phyloP scores from a whole-genome alignment of 306 rosid genomes.

The Dryas alaskensis region DNA sequence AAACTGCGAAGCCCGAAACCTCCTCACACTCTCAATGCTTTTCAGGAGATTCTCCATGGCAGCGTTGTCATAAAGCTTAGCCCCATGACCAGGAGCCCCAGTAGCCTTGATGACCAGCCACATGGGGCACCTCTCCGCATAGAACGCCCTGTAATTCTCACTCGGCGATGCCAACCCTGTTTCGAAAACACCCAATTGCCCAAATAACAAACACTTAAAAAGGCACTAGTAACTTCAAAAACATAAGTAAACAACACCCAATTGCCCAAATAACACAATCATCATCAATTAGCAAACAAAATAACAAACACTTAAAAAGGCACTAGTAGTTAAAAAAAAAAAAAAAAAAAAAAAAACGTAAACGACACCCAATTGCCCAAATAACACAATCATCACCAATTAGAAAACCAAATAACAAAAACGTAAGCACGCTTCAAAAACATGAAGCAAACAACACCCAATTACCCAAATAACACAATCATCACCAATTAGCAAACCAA shows the following conservation, averaged over 20 bases:
- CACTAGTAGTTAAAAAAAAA: neutral
- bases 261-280: neutral
- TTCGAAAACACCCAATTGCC: neutral
- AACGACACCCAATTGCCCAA: neutral
- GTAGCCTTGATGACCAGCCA: slow-evolving; percentile 84
- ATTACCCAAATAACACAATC: neutral
- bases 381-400: neutral
- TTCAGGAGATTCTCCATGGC: slow-evolving; percentile 90
- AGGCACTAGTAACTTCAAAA: neutral
- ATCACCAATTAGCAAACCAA: neutral
- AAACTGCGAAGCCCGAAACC: slow-evolving; percentile 79
- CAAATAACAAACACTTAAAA: neutral
- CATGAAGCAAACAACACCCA: neutral
- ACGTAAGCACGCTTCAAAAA: neutral
- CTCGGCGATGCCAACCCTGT: slow-evolving; percentile 71
- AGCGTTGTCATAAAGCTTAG: slow-evolving; percentile 86
- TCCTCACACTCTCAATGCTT: slow-evolving; percentile 74
- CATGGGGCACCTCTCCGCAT: slow-evolving; percentile 80
- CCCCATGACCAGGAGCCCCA: slow-evolving; percentile 93
- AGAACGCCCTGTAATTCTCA: slow-evolving; percentile 63
- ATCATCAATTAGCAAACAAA: neutral
- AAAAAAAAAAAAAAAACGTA: too few species aligned
- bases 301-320: neutral
- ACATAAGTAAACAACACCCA: neutral
- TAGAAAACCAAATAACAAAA: neutral